phyloP scores from a whole-genome alignment of 2,329 filamentous ascomycete species.

The Escovopsis sp. region DNA sequence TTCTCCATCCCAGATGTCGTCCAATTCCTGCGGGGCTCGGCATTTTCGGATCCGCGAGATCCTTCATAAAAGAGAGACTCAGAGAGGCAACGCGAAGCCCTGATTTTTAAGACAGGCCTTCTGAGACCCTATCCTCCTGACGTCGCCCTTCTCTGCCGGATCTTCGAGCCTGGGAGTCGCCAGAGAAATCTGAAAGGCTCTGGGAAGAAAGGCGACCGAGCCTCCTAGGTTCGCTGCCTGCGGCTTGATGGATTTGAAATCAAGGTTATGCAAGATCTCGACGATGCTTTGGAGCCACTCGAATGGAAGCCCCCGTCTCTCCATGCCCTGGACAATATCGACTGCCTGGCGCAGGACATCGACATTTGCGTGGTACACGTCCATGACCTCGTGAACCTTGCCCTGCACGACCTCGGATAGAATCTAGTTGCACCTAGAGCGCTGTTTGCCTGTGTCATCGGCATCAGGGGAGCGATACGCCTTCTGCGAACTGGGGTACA shows the following conservation, averaged over 20 bases:
- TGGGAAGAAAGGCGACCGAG: constrained; percentile 1
- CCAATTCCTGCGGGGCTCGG: too few species aligned
- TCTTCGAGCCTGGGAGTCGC: too few species aligned
- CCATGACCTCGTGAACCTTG: constrained; percentile 1
- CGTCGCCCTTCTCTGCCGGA: background rate
- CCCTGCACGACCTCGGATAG: background rate
- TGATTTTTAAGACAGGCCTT: too few species aligned
- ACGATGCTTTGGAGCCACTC: constrained; percentile 2
- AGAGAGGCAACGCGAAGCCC: too few species aligned
- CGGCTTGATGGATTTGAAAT: background rate
- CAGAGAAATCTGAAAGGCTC: too few species aligned
- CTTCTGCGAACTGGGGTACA: constrained; percentile 3
- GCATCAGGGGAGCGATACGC: constrained; percentile 1
- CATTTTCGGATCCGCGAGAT: too few species aligned
- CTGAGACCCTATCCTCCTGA: too few species aligned
- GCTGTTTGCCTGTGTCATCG: background rate
- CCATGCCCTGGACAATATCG: constrained; percentile 2
- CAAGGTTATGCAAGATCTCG: background rate
- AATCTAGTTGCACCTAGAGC: background rate
- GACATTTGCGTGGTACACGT: constrained; percentile 1
- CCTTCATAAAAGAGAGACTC: too few species aligned
- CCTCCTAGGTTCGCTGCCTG: constrained; percentile 3
- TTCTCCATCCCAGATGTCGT: too few species aligned
- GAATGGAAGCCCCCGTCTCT: background rate
- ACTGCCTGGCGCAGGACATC: constrained; percentile 1